phyloP scores from a whole-genome alignment of 306 rosid genomes.

The Cicer chorassanicum region DNA sequence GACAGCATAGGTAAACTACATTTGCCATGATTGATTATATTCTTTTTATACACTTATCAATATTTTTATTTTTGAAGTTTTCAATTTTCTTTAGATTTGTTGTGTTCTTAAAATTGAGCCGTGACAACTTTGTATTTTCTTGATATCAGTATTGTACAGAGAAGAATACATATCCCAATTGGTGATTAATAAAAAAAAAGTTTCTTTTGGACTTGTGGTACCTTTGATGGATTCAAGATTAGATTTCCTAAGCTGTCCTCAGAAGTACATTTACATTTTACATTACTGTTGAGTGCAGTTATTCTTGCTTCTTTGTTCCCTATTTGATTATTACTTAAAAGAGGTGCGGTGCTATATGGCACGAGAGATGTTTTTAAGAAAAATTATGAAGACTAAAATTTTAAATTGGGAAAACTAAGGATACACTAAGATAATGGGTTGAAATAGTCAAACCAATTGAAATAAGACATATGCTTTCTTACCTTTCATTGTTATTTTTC shows the following conservation, averaged over 20 bases:
- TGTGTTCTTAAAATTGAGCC: slow-evolving; percentile 15
- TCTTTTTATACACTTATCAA: neutral
- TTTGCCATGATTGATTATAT: slow-evolving; percentile 17
- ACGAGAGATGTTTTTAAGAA: too few relatives aligned
- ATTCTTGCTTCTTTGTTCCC: slow-evolving; percentile 2
- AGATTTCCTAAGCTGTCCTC: slow-evolving; percentile 23
- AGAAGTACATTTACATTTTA: slow-evolving; percentile 27
- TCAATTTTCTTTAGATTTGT: slow-evolving; percentile 25
- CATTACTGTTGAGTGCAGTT: neutral
- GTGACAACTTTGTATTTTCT: slow-evolving; percentile 9
- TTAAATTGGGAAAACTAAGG: too few relatives aligned
- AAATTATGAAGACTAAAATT: too few relatives aligned
- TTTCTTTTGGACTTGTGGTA: slow-evolving; percentile 35
- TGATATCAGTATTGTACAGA: slow-evolving; percentile 24
- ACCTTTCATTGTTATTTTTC: too few relatives aligned
- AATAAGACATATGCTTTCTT: too few relatives aligned
- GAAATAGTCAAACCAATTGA: too few relatives aligned
- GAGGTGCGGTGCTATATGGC: too few relatives aligned
- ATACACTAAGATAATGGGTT: too few relatives aligned
- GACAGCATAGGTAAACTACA: slow-evolving; percentile 38
- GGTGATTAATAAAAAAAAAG: slow-evolving; percentile 33
- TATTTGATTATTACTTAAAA: neutral
- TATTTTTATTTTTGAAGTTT: slow-evolving; percentile 2
- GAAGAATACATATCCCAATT: slow-evolving; percentile 17
- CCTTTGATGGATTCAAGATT: slow-evolving; percentile 36